A percentile compares a stretch with the other conserved stretches of the same genome.
phyloP scores from a whole-genome alignment of 2,329 filamentous ascomycete genomes.

The Albophoma yamanashiensis region DNA sequence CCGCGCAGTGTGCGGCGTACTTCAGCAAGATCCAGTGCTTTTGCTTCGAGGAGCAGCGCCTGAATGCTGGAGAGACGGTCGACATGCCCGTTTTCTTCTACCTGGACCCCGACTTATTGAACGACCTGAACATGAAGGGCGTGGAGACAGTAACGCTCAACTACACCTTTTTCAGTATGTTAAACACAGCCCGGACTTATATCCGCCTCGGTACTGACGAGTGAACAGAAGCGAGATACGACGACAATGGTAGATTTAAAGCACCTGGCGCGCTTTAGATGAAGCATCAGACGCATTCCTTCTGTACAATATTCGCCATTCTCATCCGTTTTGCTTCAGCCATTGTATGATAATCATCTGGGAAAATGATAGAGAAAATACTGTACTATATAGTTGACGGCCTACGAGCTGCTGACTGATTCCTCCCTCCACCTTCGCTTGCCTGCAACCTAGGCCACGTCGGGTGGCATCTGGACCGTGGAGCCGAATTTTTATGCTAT shows the following conservation, averaged over 20 bases:
- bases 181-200: background rate
- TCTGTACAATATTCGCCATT: background rate
- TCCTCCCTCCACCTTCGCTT: background rate
- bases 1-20: slow-evolving; percentile 89
- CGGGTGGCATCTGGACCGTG: background rate
- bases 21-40: slow-evolving; percentile 99
- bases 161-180: slow-evolving; percentile 97
- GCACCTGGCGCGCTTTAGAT: slow-evolving; percentile 19
- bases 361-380: background rate
- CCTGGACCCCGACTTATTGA: slow-evolving; percentile 88
- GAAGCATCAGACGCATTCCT: background rate
- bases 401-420: background rate
- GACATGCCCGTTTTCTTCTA: slow-evolving; percentile 99
- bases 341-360: background rate
- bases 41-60: slow-evolving; percentile 92
- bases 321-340: background rate
- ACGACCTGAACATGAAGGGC: slow-evolving; percentile 83
- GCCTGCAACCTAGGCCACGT: background rate
- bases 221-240: slow-evolving; percentile 31
- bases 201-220: slow-evolving; percentile 20
- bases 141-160: slow-evolving; percentile 93
- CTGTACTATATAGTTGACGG: background rate
- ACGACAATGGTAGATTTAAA: slow-evolving; percentile 33
- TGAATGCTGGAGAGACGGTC: slow-evolving; percentile 92
- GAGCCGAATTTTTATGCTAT: too few relatives aligned